Evolutionary conservation across 2,329 filamentous ascomycete species (phyloP), one percentile per base, ranked within the genome.

Genomic region (Celoporthe dispersa): DNA sequence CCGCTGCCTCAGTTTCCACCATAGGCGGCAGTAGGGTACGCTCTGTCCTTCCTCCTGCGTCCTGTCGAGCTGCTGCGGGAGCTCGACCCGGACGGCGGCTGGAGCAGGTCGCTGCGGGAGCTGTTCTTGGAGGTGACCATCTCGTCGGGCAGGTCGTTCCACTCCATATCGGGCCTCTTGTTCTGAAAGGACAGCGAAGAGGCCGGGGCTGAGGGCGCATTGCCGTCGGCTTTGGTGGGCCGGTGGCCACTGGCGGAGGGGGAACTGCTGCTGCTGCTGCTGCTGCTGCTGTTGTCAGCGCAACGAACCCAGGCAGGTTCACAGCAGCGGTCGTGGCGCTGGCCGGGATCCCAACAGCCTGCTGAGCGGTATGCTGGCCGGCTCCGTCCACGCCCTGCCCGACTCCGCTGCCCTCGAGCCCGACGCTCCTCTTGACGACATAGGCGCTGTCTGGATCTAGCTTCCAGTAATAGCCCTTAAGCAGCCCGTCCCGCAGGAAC

Each of bases 91-190:
- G 84, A 85, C 59, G 80, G 70, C 12, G 74, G 73, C 19, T 70
- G 57, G n/a, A 73, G 68, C 19, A 72, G 67, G 39, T 71, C 66
- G 44, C 69, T 78, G 59, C 75, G 64, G 35, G 71, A 71, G 60
- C 69, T 69, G 41, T 48, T 71, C 19, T 67, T 70, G 41, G 71
- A 68, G 3, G 77, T 70, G 28, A 85, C 78, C 86, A 90, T 89
- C 66, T 91, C 88, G 12, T 83, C 81, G 0, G 89, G 89, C 12
- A 91, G 75, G 75, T 91, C 89, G 78, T 91, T 91, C 89, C 89
- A 91, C 76, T 91, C 89, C 39, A 80, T 87, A 28, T 87, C 85
- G 2, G 89, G 85, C 8, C 88, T 83, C 73, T 82, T 78, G 70
- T 87, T 90, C 77, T 90, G 88, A 77, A 84, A 91, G 0, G 88